phyloP scores from a whole-genome alignment of 2,329 filamentous ascomycete genomes.

The Bipolaris sorokiniana region DNA sequence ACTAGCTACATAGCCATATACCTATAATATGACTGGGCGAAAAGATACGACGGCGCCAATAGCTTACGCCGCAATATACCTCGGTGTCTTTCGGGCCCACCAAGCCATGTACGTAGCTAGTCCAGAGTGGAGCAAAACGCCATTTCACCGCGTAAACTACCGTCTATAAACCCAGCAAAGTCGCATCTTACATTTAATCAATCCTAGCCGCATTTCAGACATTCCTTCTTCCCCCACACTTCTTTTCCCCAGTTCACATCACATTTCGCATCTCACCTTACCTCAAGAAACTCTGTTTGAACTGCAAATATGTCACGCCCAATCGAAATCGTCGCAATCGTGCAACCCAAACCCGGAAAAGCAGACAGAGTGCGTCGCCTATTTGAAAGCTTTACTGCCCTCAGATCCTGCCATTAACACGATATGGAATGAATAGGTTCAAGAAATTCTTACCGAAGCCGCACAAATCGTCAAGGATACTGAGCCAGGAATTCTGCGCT shows the following conservation, averaged over 20 bases:
- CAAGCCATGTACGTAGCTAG: not conserved
- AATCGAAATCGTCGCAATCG: conserved; percentile 41
- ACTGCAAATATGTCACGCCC: not conserved
- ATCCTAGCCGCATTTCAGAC: not conserved
- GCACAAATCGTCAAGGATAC: conserved; percentile 38
- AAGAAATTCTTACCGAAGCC: conserved; percentile 35
- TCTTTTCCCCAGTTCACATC: no score
- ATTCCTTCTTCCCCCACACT: not conserved
- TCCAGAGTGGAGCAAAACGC: conserved; percentile 16
- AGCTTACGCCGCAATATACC: conserved; percentile 14
- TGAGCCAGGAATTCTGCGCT: conserved; percentile 44
- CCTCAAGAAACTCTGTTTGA: not conserved
- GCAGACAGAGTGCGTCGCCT: conserved; percentile 34
- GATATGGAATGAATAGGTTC: conserved; percentile 26
- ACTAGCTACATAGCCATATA: no score
- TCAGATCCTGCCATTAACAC: not conserved
- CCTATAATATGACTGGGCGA: not conserved
- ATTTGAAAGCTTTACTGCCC: not conserved
- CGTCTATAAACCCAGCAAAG: not conserved
- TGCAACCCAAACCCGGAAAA: conserved; percentile 41
- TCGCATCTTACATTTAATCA: not conserved
- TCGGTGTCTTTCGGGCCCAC: conserved; percentile 34
- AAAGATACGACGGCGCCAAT: not conserved
- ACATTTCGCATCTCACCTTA: not conserved
- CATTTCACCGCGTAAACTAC: not conserved